Conservation (phyloP, 345 rosid genomes). For the Syzygium aqueum region DNA sequence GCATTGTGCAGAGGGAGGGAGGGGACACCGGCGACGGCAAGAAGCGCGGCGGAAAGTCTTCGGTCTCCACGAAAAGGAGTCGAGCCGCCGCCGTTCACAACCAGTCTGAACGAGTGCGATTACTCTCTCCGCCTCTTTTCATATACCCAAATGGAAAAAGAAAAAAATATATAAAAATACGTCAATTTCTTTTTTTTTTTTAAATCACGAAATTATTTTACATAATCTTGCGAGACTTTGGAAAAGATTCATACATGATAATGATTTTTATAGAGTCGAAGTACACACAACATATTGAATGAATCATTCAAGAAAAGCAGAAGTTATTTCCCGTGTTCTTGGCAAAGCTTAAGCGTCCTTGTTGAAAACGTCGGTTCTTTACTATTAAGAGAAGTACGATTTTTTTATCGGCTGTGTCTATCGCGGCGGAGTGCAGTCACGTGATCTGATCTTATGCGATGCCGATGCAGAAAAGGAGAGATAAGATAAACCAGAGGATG, state of each 20-base stretch:
- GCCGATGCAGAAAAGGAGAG: constrained; percentile 77
- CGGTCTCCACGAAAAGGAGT: constrained; percentile 67
- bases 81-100: constrained; percentile 95
- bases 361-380: too few species aligned
- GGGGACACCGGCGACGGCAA: constrained; percentile 32
- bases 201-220: neutral
- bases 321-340: too few species aligned
- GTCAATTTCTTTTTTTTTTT: neutral
- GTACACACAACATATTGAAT: neutral
- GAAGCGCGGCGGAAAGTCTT: constrained; percentile 39
- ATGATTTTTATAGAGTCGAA: neutral
- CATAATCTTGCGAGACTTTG: neutral
- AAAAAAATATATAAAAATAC: neutral
- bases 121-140: neutral
- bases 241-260: neutral
- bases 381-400: too few species aligned
- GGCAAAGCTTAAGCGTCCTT: too few species aligned
- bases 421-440: too few species aligned
- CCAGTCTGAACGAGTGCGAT: constrained; percentile 85
- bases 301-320: too few species aligned
- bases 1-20: constrained; percentile 16
- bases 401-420: too few species aligned
- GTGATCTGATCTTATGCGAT: neutral
- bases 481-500: constrained; percentile 95
- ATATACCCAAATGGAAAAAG: neutral